Evolutionary conservation across 2,329 filamentous ascomycete genomes (phyloP).

Genomic region (Verticillium tricorpus): DNA sequence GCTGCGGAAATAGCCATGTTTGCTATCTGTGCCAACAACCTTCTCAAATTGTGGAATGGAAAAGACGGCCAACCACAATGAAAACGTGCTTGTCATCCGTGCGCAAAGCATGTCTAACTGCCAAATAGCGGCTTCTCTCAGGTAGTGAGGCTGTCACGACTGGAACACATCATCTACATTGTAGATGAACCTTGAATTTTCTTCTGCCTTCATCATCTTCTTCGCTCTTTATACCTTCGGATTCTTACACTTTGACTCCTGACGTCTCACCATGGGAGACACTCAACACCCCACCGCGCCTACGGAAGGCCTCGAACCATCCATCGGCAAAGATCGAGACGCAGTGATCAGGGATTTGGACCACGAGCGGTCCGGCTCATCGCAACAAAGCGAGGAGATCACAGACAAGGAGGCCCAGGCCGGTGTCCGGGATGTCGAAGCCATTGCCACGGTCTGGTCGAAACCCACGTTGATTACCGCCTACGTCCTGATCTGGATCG

Average conservation of each 20-base stretch:
- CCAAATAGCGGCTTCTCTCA: background rate
- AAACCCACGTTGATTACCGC: constrained; percentile 29
- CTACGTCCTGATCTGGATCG: constrained; percentile 39
- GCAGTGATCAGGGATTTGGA: background rate
- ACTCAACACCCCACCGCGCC: background rate
- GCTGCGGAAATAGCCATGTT: background rate
- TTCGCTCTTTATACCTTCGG: background rate
- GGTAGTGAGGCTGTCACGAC: background rate
- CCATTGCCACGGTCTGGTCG: constrained; percentile 35
- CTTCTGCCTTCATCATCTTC: background rate
- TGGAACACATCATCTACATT: background rate
- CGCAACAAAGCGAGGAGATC: background rate
- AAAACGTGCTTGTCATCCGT: background rate
- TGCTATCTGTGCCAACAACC: background rate
- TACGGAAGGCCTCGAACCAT: background rate
- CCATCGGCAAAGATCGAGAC: background rate
- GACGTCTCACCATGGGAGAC: background rate
- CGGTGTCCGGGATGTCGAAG: constrained; percentile 27
- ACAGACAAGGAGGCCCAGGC: background rate
- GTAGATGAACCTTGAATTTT: background rate
- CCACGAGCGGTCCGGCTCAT: background rate
- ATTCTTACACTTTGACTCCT: background rate
- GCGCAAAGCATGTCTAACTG: background rate
- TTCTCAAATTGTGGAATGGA: background rate
- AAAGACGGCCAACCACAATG: background rate